phyloP scores from a whole-genome alignment of 2,329 filamentous ascomycete species.

The Aspergillus sp. region DNA sequence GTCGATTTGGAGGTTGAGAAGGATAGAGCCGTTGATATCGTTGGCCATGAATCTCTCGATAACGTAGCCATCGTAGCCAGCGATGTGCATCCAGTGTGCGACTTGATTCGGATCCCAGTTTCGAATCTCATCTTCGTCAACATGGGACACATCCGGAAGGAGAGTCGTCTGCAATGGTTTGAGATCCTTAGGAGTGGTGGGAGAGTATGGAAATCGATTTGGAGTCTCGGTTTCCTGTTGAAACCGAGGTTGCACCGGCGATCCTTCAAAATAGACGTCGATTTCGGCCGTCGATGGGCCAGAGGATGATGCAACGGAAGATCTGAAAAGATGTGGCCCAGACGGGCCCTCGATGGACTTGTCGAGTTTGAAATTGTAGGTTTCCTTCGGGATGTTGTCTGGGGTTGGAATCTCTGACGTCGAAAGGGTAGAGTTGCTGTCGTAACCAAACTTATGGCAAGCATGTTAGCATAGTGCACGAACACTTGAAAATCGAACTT shows the following conservation, averaged over 20 bases:
- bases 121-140: constrained; percentile 21
- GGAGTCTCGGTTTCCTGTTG: constrained; percentile 33
- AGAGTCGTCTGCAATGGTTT: too few relatives aligned
- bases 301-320: constrained; percentile 26
- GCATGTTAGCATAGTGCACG: too few relatives aligned
- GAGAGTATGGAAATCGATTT: constrained; percentile 7
- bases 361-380: constrained; percentile 45
- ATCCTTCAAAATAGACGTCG: constrained; percentile 11
- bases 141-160: constrained; percentile 18
- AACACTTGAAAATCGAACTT: too few relatives aligned
- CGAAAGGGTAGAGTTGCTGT: constrained; percentile 77
- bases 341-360: constrained; percentile 67
- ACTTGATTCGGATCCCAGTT: constrained; percentile 19
- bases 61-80: constrained; percentile 65
- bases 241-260: constrained; percentile 7
- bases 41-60: constrained; percentile 82
- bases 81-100: constrained; percentile 63
- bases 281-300: constrained; percentile 10
- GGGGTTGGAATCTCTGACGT: constrained; percentile 77
- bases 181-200: constrained; percentile 48
- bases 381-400: constrained; percentile 52
- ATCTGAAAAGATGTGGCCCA: constrained; percentile 85
- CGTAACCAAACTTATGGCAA: constrained; percentile 25
- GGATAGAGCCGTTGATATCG: constrained; percentile 79
- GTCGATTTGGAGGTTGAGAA: constrained; percentile 86